A percentile compares a stretch with the other conserved stretches of the same genome.
Conservation (phyloP, 306 rosid genomes). For the Echinosophora koreensis region DNA sequence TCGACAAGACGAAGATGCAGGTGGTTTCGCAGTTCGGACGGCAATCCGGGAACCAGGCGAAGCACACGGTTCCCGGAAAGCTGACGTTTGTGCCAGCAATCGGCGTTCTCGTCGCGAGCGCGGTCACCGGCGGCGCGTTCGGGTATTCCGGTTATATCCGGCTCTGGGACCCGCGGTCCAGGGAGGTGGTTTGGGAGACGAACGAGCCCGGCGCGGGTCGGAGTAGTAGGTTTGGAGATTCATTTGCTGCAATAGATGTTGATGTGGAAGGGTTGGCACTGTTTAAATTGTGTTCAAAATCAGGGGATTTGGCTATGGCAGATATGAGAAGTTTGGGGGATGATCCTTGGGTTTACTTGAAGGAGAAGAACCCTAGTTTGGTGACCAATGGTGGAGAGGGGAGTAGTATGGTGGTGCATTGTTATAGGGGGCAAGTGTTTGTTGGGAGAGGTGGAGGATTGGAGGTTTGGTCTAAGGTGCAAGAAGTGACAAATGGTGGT, state of each 20-base stretch:
- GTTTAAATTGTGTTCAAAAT: conserved; percentile 82
- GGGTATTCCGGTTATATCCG: conserved; percentile 84
- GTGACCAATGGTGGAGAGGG: conserved; percentile 45
- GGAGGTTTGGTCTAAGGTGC: conserved; percentile 85
- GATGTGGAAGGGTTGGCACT: conserved; percentile 65
- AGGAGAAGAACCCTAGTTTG: conserved; percentile 81
- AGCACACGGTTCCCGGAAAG: conserved; percentile 66
- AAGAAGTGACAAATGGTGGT: conserved; percentile 31
- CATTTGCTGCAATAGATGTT: conserved; percentile 73
- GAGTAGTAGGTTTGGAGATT: conserved; percentile 83
- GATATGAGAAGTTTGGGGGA: conserved; percentile 75
- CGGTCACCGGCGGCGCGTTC: conserved; percentile 70
- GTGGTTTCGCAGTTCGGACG: conserved; percentile 63
- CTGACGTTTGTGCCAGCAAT: conserved; percentile 72
- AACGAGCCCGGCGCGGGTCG: conserved; percentile 89
- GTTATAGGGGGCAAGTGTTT: conserved; percentile 76
- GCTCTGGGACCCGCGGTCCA: conserved; percentile 80
- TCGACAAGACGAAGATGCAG: conserved; percentile 72
- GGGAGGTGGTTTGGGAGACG: conserved; percentile 81
- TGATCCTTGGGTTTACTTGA: conserved; percentile 90
- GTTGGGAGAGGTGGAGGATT: conserved; percentile 78
- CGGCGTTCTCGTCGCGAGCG: conserved; percentile 64
- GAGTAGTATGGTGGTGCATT: conserved; percentile 53
- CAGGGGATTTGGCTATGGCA: conserved; percentile 90
- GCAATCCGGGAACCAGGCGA: conserved; percentile 76